Evolutionary conservation across 768 basidiomycete genomes (phyloP), one percentile per base, ranked within the genome.

Genomic region (Boletus rufocinnamomeus): DNA sequence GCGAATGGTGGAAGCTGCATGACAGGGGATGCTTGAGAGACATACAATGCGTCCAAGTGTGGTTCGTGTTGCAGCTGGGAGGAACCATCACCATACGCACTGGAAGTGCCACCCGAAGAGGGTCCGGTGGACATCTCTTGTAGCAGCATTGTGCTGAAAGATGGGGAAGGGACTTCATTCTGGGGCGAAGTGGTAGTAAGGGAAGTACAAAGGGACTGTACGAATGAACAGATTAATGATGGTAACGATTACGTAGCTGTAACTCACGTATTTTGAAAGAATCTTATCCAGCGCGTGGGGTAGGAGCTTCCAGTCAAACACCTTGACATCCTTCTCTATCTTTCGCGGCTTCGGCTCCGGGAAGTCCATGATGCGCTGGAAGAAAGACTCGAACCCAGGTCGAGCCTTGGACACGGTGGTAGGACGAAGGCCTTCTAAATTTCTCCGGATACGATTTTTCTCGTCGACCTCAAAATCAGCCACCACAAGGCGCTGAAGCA

Each of bases 241-340:
- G 11, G 49, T 23, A 25, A 48, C 13, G 32, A 44, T 50, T n/a
- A 45, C 17, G 55, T 50, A 43, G 32, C 5, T 25, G 5, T 0
- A 27, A 79, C 88, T 64, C 65, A 91, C 91, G 68, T 92, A 93
- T 92, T 91, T 91, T 4, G 87, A 85, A 23, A 91, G 77, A 57
- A 92, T 89, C 72, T 91, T 92, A 48, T 89, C 86, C 52, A 93
- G 72, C 0, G 89, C 89, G 61, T 85, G 83, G 19, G 81, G 81
- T n/a, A 93, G 77, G 46, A 82, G 72, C 30, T 77, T 78, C 91
- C 91, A 93, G 41, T 85, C 83, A 64, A 93, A 93, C 9, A 92
- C 88, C 71, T 93, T 93, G 68, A 99, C 82, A 67, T 98, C 94
- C 80, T 98, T 98, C 69, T 98, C 96, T 61, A 98, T 99, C 70